phyloP scores from a whole-genome alignment of 2,329 filamentous ascomycete species.

The Didymella lethalis region DNA sequence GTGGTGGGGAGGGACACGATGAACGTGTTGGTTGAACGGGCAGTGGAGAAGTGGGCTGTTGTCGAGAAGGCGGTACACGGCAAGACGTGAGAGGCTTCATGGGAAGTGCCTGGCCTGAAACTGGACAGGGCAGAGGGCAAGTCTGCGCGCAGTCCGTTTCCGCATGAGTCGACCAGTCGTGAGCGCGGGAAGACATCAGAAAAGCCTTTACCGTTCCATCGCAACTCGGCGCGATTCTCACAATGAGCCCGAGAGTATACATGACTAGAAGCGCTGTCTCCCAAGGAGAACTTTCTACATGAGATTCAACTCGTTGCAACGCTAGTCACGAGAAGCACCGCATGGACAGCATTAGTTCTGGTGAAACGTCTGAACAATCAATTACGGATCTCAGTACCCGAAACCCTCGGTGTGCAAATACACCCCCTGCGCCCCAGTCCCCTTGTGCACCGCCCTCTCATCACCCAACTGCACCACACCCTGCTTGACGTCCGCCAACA shows the following conservation, averaged over 20 bases:
- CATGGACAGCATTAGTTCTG: background rate
- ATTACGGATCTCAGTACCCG: slow-evolving; percentile 51
- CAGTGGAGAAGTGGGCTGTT: slow-evolving; percentile 71
- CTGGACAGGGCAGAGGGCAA: too few relatives aligned
- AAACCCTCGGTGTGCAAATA: slow-evolving; percentile 68
- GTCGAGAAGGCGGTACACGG: slow-evolving; percentile 50
- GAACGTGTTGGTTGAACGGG: slow-evolving; percentile 65
- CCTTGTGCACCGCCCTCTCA: slow-evolving; percentile 72
- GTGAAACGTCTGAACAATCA: background rate
- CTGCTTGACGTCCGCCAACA: slow-evolving; percentile 64
- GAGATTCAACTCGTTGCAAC: too few relatives aligned
- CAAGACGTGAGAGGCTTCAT: background rate
- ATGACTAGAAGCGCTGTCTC: background rate
- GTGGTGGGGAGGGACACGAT: slow-evolving; percentile 71
- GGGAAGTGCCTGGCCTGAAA: too few relatives aligned
- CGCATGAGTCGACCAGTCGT: background rate
- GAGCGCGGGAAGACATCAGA: background rate
- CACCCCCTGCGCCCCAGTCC: slow-evolving; percentile 70
- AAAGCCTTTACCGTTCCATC: background rate
- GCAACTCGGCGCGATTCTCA: background rate
- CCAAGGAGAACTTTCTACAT: background rate
- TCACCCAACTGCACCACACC: slow-evolving; percentile 66
- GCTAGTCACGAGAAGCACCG: background rate
- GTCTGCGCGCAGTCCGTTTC: background rate
- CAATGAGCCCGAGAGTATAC: background rate